A percentile compares a stretch with the other conserved stretches of the same genome.
phyloP scores from a whole-genome alignment of 495 filamentous ascomycete species.

The Aspergillus kassunensis region DNA sequence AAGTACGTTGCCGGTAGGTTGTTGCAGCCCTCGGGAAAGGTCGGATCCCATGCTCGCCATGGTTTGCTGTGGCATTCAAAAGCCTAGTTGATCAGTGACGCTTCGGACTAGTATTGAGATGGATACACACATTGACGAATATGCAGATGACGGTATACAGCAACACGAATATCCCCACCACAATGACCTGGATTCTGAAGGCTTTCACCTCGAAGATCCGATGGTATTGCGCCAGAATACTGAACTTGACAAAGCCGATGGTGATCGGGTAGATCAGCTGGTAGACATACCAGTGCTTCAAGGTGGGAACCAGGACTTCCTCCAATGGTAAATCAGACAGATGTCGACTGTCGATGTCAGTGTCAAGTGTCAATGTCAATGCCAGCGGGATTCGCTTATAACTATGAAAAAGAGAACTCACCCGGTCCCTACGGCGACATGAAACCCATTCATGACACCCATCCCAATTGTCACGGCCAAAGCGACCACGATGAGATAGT shows the following conservation, averaged over 20 bases:
- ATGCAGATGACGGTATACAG: slow-evolving; percentile 15
- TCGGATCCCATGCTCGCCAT: slow-evolving; percentile 20
- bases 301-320: slow-evolving; percentile 12
- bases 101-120: background rate
- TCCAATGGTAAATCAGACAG: background rate
- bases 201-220: slow-evolving; percentile 14
- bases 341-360: slow-evolving; percentile 3
- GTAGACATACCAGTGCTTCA: slow-evolving; percentile 21
- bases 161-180: slow-evolving; percentile 7
- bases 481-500: slow-evolving; percentile 13
- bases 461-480: slow-evolving; percentile 14
- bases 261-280: slow-evolving; percentile 18
- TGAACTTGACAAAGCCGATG: slow-evolving; percentile 16
- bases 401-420: too few species aligned
- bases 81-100: slow-evolving; percentile 7
- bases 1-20: slow-evolving; percentile 13
- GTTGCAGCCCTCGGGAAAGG: slow-evolving; percentile 15
- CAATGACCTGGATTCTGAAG: slow-evolving; percentile 11
- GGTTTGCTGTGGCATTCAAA: slow-evolving; percentile 21
- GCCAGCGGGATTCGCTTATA: too few species aligned
- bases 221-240: slow-evolving; percentile 15
- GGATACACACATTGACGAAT: slow-evolving; percentile 14
- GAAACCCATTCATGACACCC: slow-evolving; percentile 18
- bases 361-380: too few species aligned
- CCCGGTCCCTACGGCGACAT: slow-evolving; percentile 16